Percentiles rank a stretch among this genome's conserved stretches.
Evolutionary conservation across 495 filamentous ascomycete genomes (phyloP).

Genomic region (Podospora pseudopauciseta): DNA sequence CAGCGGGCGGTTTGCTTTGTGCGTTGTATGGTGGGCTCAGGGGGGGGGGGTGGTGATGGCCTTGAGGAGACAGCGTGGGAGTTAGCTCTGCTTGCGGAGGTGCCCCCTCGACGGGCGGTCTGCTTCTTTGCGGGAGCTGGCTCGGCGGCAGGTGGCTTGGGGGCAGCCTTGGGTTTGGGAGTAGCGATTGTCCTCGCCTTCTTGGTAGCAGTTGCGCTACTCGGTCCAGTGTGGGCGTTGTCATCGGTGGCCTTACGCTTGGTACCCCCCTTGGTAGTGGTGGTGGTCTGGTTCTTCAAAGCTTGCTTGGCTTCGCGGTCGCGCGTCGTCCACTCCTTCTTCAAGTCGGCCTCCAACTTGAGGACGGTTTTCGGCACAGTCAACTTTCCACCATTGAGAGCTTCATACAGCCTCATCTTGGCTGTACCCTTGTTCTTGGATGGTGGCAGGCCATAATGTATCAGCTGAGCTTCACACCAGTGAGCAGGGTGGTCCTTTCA

Average conservation of each 20-base stretch:
- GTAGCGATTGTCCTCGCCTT: constrained; percentile 19
- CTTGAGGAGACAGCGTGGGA: neutral
- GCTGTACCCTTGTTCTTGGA: constrained; percentile 54
- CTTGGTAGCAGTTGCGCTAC: constrained; percentile 12
- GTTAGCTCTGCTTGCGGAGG: constrained; percentile 6
- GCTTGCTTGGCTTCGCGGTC: constrained; percentile 46
- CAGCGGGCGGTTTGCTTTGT: too few species aligned
- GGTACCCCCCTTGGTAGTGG: constrained; percentile 9
- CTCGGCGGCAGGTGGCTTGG: neutral
- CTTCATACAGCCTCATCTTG: constrained; percentile 53
- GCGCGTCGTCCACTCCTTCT: constrained; percentile 48
- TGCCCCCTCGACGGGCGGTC: neutral
- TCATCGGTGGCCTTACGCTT: constrained; percentile 36
- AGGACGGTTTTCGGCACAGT: constrained; percentile 41
- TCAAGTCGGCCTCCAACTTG: constrained; percentile 49
- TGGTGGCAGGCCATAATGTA: constrained; percentile 54
- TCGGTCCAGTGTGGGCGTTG: neutral
- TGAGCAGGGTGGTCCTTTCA: constrained; percentile 49
- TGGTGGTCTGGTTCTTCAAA: constrained; percentile 20
- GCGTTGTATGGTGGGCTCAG: too few species aligned
- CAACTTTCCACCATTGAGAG: constrained; percentile 43
- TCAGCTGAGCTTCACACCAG: constrained; percentile 57
- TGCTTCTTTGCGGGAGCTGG: neutral
- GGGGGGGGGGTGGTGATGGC: too few species aligned
- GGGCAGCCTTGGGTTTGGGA: neutral